Percentiles rank a stretch among this genome's conserved stretches.
Conservation (phyloP, 2,329 filamentous ascomycete genomes). For the Passalora sequoiae region DNA sequence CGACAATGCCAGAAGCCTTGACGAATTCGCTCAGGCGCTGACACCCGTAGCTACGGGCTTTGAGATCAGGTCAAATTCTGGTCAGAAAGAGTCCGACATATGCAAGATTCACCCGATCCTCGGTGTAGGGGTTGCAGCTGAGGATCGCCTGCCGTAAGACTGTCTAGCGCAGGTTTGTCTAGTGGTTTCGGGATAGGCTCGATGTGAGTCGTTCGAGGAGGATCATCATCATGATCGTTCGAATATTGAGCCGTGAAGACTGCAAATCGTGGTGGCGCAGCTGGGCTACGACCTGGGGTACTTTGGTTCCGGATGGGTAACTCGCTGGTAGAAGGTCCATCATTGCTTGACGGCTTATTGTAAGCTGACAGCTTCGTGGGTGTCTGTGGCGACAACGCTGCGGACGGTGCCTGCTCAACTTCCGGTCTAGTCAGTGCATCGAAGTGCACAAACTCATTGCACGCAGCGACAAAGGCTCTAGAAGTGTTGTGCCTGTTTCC, state of each 20-base stretch:
- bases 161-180: constrained; percentile 20
- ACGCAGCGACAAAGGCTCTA: constrained; percentile 28
- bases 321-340: background rate
- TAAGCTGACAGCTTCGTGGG: background rate
- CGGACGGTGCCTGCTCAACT: constrained; percentile 11
- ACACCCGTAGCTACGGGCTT: constrained; percentile 30
- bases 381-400: background rate
- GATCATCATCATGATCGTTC: too few species aligned
- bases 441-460: constrained; percentile 31
- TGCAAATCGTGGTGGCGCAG: background rate
- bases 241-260: too few species aligned
- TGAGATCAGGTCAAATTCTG: constrained; percentile 25
- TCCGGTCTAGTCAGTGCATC: constrained; percentile 21
- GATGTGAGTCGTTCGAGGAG: background rate
- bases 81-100: constrained; percentile 23
- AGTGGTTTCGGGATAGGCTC: constrained; percentile 14
- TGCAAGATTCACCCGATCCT: constrained; percentile 27
- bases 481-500: constrained; percentile 29
- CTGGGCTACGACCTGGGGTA: too few species aligned
- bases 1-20: constrained; percentile 10
- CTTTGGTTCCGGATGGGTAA: too few species aligned
- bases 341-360: background rate
- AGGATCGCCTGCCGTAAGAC: constrained; percentile 14
- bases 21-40: constrained; percentile 1
- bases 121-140: constrained; percentile 18